Conservation (phyloP, 2,329 filamentous ascomycete species). For the Paecilomyces fulvus region DNA sequence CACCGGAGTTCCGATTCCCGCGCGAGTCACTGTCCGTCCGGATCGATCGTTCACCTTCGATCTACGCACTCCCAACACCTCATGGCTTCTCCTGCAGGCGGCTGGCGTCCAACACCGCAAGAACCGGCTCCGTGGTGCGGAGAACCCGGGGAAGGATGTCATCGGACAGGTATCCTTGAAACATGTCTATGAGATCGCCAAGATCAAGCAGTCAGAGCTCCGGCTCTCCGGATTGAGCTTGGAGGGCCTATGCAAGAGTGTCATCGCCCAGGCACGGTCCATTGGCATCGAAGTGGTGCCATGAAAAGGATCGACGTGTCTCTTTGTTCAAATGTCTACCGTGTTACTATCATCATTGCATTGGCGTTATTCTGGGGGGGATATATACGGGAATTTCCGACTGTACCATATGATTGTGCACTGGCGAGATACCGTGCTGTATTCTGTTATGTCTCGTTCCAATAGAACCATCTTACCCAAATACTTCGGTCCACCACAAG, state of each 20-base stretch:
- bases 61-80: conserved; percentile 86
- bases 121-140: conserved; percentile 66
- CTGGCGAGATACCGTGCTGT: background rate
- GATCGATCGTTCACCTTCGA: conserved; percentile 93
- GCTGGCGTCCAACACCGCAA: conserved; percentile 65
- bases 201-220: conserved; percentile 79
- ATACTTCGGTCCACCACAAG: background rate
- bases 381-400: background rate
- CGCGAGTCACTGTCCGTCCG: conserved; percentile 81
- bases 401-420: background rate
- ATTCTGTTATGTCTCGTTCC: background rate
- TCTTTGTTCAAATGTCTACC: background rate
- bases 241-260: conserved; percentile 62
- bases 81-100: conserved; percentile 77
- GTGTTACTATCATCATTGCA: background rate
- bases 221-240: conserved; percentile 63
- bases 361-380: conserved; percentile 4
- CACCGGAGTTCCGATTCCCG: conserved; percentile 77
- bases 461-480: background rate
- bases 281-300: conserved; percentile 65
- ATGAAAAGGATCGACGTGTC: conserved; percentile 26
- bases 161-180: conserved; percentile 87
- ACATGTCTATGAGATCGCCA: conserved; percentile 95
- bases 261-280: conserved; percentile 68
- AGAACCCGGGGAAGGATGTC: conserved; percentile 63